Evolutionary conservation across 495 filamentous ascomycete genomes (phyloP).

Genomic region (Daldinia caldariorum): DNA sequence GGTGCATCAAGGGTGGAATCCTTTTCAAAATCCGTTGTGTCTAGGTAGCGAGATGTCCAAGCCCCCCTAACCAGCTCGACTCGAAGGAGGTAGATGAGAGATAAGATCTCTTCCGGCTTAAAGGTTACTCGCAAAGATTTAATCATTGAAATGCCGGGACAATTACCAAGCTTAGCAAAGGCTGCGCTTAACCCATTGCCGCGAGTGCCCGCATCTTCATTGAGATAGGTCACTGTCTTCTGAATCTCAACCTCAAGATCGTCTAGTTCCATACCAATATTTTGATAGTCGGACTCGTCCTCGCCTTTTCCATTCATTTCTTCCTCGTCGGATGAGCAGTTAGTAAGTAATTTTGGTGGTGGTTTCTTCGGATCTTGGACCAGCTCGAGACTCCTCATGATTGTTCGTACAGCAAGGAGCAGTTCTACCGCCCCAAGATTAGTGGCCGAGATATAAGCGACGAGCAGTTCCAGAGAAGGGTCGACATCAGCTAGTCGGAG

Average conservation of each 20-base stretch:
- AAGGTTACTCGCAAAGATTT: slow-evolving; percentile 72
- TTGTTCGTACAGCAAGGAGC: slow-evolving; percentile 56
- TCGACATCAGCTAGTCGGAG: slow-evolving; percentile 68
- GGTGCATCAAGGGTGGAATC: slow-evolving; percentile 64
- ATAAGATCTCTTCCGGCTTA: slow-evolving; percentile 72
- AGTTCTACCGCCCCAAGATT: slow-evolving; percentile 59
- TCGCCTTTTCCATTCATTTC: slow-evolving; percentile 41
- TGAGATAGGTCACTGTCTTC: slow-evolving; percentile 61
- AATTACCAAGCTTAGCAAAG: slow-evolving; percentile 72
- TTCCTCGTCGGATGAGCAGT: slow-evolving; percentile 46
- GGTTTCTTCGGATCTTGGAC: slow-evolving; percentile 50
- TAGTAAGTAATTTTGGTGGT: slow-evolving; percentile 52
- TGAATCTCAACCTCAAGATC: slow-evolving; percentile 60
- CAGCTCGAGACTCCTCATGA: slow-evolving; percentile 63
- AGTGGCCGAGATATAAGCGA: slow-evolving; percentile 63
- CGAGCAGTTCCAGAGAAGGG: slow-evolving; percentile 66
- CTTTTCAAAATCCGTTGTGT: slow-evolving; percentile 53
- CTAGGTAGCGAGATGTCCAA: slow-evolving; percentile 75
- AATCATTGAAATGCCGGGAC: slow-evolving; percentile 65
- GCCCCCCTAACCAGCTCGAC: slow-evolving; percentile 70
- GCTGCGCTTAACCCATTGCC: slow-evolving; percentile 59
- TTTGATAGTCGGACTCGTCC: slow-evolving; percentile 49
- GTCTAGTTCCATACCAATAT: slow-evolving; percentile 59
- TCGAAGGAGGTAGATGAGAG: slow-evolving; percentile 77
- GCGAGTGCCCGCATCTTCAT: slow-evolving; percentile 54